Evolutionary conservation across 2,329 filamentous ascomycete genomes (phyloP), one percentile per base, ranked within the genome.

Genomic region (Cladophialophora yegresii): DNA sequence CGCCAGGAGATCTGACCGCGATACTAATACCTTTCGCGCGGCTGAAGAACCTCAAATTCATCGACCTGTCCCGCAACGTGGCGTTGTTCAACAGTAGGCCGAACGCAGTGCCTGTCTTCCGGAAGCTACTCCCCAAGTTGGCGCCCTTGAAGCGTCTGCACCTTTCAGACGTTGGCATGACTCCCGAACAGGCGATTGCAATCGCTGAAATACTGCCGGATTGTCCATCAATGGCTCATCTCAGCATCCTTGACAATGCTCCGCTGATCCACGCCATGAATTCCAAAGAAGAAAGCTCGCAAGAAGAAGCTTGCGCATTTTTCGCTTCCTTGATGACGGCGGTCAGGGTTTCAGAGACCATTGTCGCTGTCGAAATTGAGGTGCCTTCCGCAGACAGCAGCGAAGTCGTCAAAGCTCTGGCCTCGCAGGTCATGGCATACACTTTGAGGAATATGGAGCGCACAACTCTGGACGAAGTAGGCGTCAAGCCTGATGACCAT

Each of bases 401-500:
- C 61, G 95, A 97, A 75, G 86, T 97, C 26, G 90, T 97, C 72
- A 96, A 92, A 76, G 93, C 92, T 2, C 83, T 97, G 71, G 93
- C 92, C 0, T 96, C 93, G 73, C 93, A 96, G 75, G 90, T 96
- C n/a, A 89, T 97, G 50, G 93, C 92, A 0, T 97, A 97, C 76
- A 96, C 91, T 67, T 83, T 99, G 67, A 87, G 90, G 63, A 99
- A 99, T 72, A 89, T 99, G 81, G 92, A 96, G 75, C 85, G 85
- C 9, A 85, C 89, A 16, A 87, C 91, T 10, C 86, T 92, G 64
- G 82, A 84, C 9, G 87, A 89, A 36, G 76, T 81, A 58, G 75
- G 79, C n/a, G 75, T 79, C 61, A 78, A 79, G 74, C 74, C 74
- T 71, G 75, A 75, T 49, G 79, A 80, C n/a, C 82, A 80, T 62